A percentile compares a stretch with the other conserved stretches of the same genome.
Evolutionary conservation across 768 basidiomycete genomes (phyloP).

Genomic region (Gelatoporia subvermispora): DNA sequence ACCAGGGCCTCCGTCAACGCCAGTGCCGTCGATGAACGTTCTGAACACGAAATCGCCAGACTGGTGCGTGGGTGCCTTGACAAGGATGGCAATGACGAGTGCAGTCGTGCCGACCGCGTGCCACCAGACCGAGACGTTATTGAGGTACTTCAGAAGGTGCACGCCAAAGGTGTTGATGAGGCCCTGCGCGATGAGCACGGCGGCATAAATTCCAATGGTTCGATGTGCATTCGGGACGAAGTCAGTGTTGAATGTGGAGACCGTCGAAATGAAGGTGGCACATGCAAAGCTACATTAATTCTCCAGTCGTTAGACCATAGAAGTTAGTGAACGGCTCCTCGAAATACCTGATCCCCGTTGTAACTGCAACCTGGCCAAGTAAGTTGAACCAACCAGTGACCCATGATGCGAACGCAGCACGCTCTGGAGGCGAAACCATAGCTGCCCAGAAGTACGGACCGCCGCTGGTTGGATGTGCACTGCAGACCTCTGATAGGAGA

Average conservation of each 20-base stretch:
- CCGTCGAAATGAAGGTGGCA: slow-evolving; percentile 64
- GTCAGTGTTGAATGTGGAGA: slow-evolving; percentile 50
- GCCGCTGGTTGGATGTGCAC: slow-evolving; percentile 67
- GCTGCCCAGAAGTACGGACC: slow-evolving; percentile 84
- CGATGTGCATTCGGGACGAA: slow-evolving; percentile 56
- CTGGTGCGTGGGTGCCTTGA: slow-evolving; percentile 67
- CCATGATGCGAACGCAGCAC: slow-evolving; percentile 68
- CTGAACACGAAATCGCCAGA: slow-evolving; percentile 64
- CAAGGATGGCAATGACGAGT: slow-evolving; percentile 63
- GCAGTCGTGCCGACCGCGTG: slow-evolving; percentile 68
- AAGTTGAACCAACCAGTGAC: slow-evolving; percentile 74
- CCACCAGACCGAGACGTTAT: slow-evolving; percentile 72
- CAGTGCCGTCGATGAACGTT: slow-evolving; percentile 68
- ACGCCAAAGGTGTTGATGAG: slow-evolving; percentile 76
- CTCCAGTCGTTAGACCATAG: background rate
- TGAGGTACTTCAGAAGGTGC: slow-evolving; percentile 56
- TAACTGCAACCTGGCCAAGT: slow-evolving; percentile 72
- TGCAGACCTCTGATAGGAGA: slow-evolving; percentile 34
- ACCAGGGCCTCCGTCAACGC: slow-evolving; percentile 38
- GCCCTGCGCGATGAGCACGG: slow-evolving; percentile 62
- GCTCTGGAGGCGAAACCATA: slow-evolving; percentile 54
- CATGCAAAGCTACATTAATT: slow-evolving; percentile 51
- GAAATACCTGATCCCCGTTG: slow-evolving; percentile 60
- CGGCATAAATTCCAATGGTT: slow-evolving; percentile 67
- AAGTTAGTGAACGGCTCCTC: background rate